These are phyloP conservation scores for Microcyclosporella mali DNA, from an alignment of 2,329 filamentous ascomycete species.

Conservation along the genomic window DNA sequence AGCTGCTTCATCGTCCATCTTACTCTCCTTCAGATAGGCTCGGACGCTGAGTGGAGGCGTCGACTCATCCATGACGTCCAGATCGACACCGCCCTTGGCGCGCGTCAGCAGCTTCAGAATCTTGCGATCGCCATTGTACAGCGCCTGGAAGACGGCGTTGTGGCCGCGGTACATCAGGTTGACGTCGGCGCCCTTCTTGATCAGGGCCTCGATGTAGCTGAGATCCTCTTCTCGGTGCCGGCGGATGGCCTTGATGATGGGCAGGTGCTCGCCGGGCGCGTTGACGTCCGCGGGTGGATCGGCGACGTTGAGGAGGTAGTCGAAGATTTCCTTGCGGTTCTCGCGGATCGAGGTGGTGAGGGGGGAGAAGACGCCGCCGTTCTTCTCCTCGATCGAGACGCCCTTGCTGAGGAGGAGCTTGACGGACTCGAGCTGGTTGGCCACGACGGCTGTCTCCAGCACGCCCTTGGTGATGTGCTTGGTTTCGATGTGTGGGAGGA, in stretches of 20 bases:
- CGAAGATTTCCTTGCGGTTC: conserved; percentile 54
- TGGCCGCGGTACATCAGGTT: conserved; percentile 63
- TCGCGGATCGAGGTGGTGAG: conserved; percentile 63
- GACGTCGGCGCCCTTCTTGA: conserved; percentile 59
- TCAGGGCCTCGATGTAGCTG: conserved; percentile 56
- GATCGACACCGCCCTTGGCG: conserved; percentile 46
- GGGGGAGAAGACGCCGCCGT: conserved; percentile 65
- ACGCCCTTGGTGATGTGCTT: conserved; percentile 60
- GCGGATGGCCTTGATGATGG: conserved; percentile 63
- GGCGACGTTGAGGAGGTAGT: conserved; percentile 49
- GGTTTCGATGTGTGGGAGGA: conserved; percentile 53
- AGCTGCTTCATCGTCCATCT: conserved; percentile 48
- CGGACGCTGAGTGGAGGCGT: conserved; percentile 48
- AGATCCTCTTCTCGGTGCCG: conserved; percentile 51
- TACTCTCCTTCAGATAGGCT: conserved; percentile 53
- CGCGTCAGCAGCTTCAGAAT: conserved; percentile 48
- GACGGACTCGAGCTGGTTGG: conserved; percentile 60
- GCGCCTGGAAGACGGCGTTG: conserved; percentile 59
- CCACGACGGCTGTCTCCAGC: conserved; percentile 61
- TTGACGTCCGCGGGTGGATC: conserved; percentile 60
- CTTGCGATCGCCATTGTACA: conserved; percentile 56
- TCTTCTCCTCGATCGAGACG: conserved; percentile 64
- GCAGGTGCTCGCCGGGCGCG: conserved; percentile 62
- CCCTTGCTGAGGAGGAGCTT: conserved; percentile 60
- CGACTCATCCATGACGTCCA: conserved; percentile 49